Conservation (phyloP, 2,329 filamentous ascomycete genomes). For the Fusarium subtropicale region DNA sequence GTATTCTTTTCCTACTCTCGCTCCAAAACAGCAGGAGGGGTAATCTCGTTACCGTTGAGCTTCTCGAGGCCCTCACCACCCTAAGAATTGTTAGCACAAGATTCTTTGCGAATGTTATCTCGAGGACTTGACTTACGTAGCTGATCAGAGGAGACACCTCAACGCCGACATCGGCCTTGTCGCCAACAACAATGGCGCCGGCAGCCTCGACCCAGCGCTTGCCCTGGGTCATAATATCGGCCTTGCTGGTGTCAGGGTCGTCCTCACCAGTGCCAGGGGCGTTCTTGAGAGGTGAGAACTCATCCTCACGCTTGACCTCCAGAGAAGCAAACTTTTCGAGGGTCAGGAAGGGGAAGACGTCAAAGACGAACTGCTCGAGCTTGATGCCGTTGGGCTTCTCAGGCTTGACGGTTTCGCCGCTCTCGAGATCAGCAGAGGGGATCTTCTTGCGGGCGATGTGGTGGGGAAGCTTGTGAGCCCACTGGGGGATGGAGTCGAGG, state of each 20-base stretch:
- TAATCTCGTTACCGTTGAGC: constrained; percentile 64
- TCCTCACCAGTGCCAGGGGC: constrained; percentile 86
- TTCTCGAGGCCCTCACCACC: constrained; percentile 72
- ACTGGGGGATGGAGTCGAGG: constrained; percentile 88
- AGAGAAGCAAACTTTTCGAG: constrained; percentile 93
- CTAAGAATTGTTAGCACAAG: constrained; percentile 50
- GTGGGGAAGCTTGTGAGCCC: constrained; percentile 88
- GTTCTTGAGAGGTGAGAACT: constrained; percentile 98
- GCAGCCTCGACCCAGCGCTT: constrained; percentile 85
- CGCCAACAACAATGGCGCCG: constrained; percentile 78
- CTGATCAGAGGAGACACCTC: constrained; percentile 94
- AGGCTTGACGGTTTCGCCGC: constrained; percentile 85
- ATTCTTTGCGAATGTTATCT: not conserved
- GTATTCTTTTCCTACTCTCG: constrained; percentile 50
- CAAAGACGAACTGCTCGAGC: constrained; percentile 98
- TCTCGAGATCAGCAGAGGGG: constrained; percentile 80
- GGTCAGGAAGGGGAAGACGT: constrained; percentile 91
- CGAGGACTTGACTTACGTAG: constrained; percentile 76
- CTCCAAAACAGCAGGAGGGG: constrained; percentile 65
- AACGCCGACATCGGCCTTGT: constrained; percentile 75
- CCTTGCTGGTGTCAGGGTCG: constrained; percentile 91
- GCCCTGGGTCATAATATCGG: constrained; percentile 90
- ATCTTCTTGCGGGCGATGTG: constrained; percentile 99
- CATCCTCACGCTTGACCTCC: constrained; percentile 95
- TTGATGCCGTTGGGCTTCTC: constrained; percentile 98